phyloP scores from a whole-genome alignment of 371 early-diverging fungal species.

The Encephalitozoon romaleae region DNA sequence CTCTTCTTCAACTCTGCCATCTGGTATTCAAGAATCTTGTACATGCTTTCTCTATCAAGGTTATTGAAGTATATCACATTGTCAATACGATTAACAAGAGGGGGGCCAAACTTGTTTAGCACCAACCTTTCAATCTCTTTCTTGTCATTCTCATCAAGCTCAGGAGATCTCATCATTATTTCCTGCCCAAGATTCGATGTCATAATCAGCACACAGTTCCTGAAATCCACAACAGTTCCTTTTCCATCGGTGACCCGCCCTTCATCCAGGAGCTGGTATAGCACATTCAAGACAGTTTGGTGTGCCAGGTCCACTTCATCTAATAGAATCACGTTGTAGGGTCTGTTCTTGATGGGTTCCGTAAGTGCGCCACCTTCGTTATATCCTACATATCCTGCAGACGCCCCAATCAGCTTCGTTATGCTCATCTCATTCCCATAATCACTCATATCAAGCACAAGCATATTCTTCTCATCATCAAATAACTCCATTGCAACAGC shows the following conservation, averaged over 20 bases:
- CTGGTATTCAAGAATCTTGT: conserved; percentile 65
- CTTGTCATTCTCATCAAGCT: conserved; percentile 52
- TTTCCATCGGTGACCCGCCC: conserved; percentile 73
- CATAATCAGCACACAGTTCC: conserved; percentile 71
- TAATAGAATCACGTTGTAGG: conserved; percentile 73
- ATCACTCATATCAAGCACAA: conserved; percentile 82
- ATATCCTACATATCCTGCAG: conserved; percentile 75
- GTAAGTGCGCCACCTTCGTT: conserved; percentile 76
- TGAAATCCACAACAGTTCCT: conserved; percentile 68
- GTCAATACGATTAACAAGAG: conserved; percentile 73
- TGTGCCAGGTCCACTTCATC: conserved; percentile 87
- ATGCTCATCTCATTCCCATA: conserved; percentile 74
- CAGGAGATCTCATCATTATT: conserved; percentile 55
- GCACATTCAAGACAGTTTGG: conserved; percentile 68
- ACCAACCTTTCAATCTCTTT: conserved; percentile 64
- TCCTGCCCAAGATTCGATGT: conserved; percentile 69
- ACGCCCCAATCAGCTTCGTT: conserved; percentile 75
- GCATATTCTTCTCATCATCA: conserved; percentile 70
- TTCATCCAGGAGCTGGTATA: conserved; percentile 76
- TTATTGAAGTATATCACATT: conserved; percentile 70
- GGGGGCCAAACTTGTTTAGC: conserved; percentile 71
- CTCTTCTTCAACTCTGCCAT: conserved; percentile 66
- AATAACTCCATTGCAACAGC: conserved; percentile 74
- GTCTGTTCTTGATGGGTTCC: conserved; percentile 74
- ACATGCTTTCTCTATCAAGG: conserved; percentile 64